These are phyloP conservation scores for Spongiforma sp. DNA, from an alignment of 1,284 basidiomycete species.

Conservation along the genomic window DNA sequence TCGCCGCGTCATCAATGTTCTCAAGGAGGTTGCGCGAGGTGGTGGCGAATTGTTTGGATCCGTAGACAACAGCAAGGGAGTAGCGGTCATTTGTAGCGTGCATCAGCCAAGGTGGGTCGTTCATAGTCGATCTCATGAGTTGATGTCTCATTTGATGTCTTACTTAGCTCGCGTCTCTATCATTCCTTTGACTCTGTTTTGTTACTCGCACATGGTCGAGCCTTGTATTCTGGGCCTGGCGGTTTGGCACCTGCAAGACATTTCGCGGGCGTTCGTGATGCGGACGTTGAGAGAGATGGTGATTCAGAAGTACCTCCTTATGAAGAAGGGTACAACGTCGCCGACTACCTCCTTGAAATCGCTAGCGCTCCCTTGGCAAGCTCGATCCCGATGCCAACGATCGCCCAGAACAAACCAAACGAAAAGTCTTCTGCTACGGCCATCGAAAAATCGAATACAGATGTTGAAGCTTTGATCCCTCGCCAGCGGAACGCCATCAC, in stretches of 20 bases:
- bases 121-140: not conserved
- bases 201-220: slow-evolving; percentile 76
- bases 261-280: slow-evolving; percentile 54
- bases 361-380: slow-evolving; percentile 66
- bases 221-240: slow-evolving; percentile 83
- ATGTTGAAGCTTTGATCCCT: slow-evolving; percentile 28
- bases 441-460: slow-evolving; percentile 21
- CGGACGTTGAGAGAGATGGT: slow-evolving; percentile 40
- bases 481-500: slow-evolving; percentile 14
- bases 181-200: slow-evolving; percentile 84
- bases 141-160: not conserved
- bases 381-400: slow-evolving; percentile 40
- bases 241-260: slow-evolving; percentile 67
- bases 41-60: slow-evolving; percentile 34
- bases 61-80: slow-evolving; percentile 20
- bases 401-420: slow-evolving; percentile 20
- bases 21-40: slow-evolving; percentile 77
- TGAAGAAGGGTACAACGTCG: slow-evolving; percentile 83
- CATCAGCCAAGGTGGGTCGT: slow-evolving; percentile 77
- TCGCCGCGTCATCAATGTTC: slow-evolving; percentile 74
- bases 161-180: slow-evolving; percentile 75
- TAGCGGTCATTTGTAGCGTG: slow-evolving; percentile 83
- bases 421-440: slow-evolving; percentile 11
- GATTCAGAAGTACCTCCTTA: slow-evolving; percentile 45
- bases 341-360: slow-evolving; percentile 88